A percentile compares a stretch with the other conserved stretches of the same genome.
These are phyloP conservation scores for Serendipita sp. DNA, from an alignment of 768 basidiomycete species.

Conservation along the genomic window DNA sequence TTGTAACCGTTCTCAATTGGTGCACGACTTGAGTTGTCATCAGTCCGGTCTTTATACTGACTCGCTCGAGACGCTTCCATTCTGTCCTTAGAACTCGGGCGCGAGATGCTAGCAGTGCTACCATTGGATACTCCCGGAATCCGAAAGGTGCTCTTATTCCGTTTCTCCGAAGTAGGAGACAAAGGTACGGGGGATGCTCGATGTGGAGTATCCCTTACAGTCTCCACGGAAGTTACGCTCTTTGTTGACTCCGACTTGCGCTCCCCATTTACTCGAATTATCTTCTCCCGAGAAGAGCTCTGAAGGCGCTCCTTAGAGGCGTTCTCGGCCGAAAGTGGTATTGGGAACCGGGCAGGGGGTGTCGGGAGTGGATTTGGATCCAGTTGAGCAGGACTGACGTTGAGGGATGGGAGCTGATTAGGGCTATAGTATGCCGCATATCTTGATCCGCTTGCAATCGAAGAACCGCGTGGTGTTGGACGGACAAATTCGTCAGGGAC, in stretches of 20 bases:
- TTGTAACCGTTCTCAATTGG: background rate
- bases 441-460: background rate
- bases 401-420: background rate
- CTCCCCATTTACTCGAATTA: background rate
- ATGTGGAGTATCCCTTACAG: background rate
- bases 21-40: background rate
- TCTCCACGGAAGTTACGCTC: background rate
- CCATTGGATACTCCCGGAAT: background rate
- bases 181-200: background rate
- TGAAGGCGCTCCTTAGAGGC: background rate
- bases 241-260: background rate
- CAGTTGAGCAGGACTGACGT: background rate
- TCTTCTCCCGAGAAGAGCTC: background rate
- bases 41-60: background rate
- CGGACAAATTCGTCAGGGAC: background rate
- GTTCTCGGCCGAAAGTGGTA: background rate
- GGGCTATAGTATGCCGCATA: slow-evolving; percentile 2
- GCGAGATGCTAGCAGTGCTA: background rate
- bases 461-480: background rate
- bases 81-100: background rate
- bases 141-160: background rate
- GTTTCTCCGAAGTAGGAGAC: background rate
- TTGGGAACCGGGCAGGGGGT: background rate
- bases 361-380: background rate
- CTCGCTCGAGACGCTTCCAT: background rate